Evolutionary conservation across 805 yeast genomes (phyloP).

Genomic region (Millerozyma miso): DNA sequence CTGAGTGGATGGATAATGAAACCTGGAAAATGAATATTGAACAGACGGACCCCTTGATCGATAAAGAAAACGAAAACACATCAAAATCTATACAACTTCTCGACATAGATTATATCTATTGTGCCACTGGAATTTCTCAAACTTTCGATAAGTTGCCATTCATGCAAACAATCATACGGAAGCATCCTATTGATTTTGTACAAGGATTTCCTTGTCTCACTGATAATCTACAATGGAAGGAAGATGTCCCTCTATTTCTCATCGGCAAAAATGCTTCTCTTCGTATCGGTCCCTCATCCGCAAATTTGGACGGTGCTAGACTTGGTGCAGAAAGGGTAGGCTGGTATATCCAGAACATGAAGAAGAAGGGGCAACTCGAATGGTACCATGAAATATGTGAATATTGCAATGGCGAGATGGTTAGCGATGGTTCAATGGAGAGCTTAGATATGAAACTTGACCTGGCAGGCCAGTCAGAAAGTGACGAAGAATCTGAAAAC

Average conservation of each 20-base stretch:
- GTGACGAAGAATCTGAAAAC: conserved; percentile 4
- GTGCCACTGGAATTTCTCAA: conserved; percentile 40
- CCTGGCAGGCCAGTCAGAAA: background rate
- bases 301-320: conserved; percentile 45
- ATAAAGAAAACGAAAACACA: background rate
- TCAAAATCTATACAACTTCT: background rate
- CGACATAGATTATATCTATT: conserved; percentile 31
- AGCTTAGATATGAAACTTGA: conserved; percentile 5
- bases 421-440: background rate
- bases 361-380: conserved; percentile 8
- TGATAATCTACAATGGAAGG: conserved; percentile 41
- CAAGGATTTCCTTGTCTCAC: conserved; percentile 41
- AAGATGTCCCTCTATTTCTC: conserved; percentile 35
- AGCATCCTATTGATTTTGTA: conserved; percentile 27
- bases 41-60: background rate
- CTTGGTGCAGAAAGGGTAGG: conserved; percentile 44
- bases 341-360: conserved; percentile 26
- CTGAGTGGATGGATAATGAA: conserved; percentile 20
- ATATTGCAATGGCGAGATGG: background rate
- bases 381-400: conserved; percentile 6
- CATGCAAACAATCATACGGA: conserved; percentile 22
- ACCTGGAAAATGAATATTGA: conserved; percentile 21
- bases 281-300: conserved; percentile 42
- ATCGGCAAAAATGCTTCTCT: conserved; percentile 41
- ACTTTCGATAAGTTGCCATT: conserved; percentile 25